Percentiles rank a stretch among this genome's conserved stretches.
Conservation (phyloP, 768 basidiomycete genomes). For the Gymnopilus dilepis region DNA sequence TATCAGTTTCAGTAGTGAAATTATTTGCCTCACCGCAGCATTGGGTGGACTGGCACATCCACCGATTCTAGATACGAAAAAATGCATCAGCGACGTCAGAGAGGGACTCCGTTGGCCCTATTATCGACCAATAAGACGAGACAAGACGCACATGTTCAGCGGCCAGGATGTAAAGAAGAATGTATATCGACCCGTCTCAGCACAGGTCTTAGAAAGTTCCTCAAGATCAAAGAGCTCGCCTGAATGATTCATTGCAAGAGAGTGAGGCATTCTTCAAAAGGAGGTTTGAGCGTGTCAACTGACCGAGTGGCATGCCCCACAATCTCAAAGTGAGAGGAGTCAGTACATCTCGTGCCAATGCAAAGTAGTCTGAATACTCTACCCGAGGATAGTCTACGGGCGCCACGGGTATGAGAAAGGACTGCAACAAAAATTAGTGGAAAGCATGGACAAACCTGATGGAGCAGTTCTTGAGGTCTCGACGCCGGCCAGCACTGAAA, state of each 20-base stretch:
- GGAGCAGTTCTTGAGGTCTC: slow-evolving; percentile 48
- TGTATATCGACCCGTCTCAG: slow-evolving; percentile 63
- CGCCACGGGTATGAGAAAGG: not conserved
- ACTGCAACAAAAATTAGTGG: not conserved
- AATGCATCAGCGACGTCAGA: not conserved
- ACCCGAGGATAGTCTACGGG: slow-evolving; percentile 63
- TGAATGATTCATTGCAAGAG: slow-evolving; percentile 24
- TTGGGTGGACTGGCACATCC: slow-evolving; percentile 76
- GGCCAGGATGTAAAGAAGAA: slow-evolving; percentile 84
- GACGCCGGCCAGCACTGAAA: slow-evolving; percentile 55
- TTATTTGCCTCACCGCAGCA: slow-evolving; percentile 60
- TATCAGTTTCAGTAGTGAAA: not conserved
- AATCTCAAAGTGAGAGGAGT: slow-evolving; percentile 41
- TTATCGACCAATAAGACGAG: slow-evolving; percentile 1
- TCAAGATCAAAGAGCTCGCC: slow-evolving; percentile 80
- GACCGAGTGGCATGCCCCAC: slow-evolving; percentile 79
- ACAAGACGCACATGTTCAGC: slow-evolving; percentile 69
- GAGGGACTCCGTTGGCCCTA: not conserved
- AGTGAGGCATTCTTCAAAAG: not conserved
- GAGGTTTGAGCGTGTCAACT: slow-evolving; percentile 19
- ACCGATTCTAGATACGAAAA: slow-evolving; percentile 49
- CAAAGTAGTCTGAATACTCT: not conserved
- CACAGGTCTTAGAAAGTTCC: slow-evolving; percentile 59
- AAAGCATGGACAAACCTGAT: slow-evolving; percentile 49
- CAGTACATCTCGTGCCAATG: not conserved